Percentiles rank a stretch among this genome's conserved stretches.
These are phyloP conservation scores for Hypericum perforatum DNA, from an alignment of 345 rosid genomes.

Conservation along the genomic window DNA sequence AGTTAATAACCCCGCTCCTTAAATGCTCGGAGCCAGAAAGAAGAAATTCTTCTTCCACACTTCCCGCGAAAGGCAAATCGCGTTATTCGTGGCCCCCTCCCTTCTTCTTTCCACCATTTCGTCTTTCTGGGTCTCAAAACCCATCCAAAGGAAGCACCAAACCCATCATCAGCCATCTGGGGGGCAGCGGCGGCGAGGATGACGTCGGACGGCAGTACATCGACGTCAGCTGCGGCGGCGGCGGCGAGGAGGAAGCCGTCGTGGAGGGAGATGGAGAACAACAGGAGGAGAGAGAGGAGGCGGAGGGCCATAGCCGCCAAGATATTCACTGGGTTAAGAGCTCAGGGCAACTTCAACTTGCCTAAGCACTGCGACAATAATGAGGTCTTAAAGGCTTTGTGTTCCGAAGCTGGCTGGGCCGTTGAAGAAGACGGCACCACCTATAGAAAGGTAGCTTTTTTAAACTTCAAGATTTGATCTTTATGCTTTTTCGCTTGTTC, in stretches of 20 bases:
- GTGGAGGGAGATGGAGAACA: slow-evolving; percentile 43
- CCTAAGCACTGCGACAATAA: slow-evolving; percentile 29
- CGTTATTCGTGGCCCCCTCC: too few species aligned
- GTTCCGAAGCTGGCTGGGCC: slow-evolving; percentile 45
- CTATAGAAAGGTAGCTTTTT: slow-evolving; percentile 20
- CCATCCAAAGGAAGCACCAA: too few species aligned
- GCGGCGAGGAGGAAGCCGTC: slow-evolving; percentile 83
- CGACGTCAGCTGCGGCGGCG: slow-evolving; percentile 33
- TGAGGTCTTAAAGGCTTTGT: slow-evolving; percentile 37
- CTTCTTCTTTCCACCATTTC: background rate
- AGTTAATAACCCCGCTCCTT: too few species aligned
- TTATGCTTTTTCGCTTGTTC: too few species aligned
- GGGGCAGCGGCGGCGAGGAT: slow-evolving; percentile 16
- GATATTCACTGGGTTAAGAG: slow-evolving; percentile 37
- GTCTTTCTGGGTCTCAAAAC: too few species aligned
- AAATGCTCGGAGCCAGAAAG: too few species aligned
- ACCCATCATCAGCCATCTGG: background rate
- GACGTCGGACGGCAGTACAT: slow-evolving; percentile 84
- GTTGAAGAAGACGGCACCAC: slow-evolving; percentile 41
- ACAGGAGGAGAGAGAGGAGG: slow-evolving; percentile 30
- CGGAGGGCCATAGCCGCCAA: slow-evolving; percentile 28
- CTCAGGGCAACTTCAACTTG: slow-evolving; percentile 34
- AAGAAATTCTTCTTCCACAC: background rate
- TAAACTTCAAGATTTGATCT: too few species aligned
- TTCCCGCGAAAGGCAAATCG: too few species aligned